phyloP scores from a whole-genome alignment of 2,329 filamentous ascomycete species.

The Cercospora zeina region DNA sequence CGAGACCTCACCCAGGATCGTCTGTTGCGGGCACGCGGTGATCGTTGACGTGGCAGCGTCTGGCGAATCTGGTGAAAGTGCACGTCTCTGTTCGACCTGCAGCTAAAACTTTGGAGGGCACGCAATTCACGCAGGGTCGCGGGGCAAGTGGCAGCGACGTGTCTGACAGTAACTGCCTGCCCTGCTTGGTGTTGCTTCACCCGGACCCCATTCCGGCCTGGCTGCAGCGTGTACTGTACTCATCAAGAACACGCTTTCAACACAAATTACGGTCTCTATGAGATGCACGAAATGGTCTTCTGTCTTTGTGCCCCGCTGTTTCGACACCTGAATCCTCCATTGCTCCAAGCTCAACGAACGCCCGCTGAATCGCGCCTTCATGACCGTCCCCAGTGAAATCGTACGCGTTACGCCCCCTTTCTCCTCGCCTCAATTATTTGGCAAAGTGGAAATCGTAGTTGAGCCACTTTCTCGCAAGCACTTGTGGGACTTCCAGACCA shows the following conservation, averaged over 20 bases:
- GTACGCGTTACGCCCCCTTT: conserved; percentile 1
- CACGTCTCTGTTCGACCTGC: neutral
- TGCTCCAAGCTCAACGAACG: conserved; percentile 12
- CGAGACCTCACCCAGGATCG: conserved; percentile 4
- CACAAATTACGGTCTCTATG: neutral
- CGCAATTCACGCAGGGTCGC: neutral
- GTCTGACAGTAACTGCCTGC: neutral
- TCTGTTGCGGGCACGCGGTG: neutral
- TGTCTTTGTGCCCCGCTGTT: conserved; percentile 12
- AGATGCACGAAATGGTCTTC: neutral
- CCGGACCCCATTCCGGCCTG: neutral
- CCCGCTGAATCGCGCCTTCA: conserved; percentile 14
- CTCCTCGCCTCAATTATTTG: conserved; percentile 61
- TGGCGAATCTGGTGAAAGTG: neutral
- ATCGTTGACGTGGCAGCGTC: conserved; percentile 5
- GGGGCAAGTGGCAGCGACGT: neutral
- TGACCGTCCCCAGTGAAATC: conserved; percentile 6
- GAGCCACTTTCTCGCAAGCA: conserved; percentile 87
- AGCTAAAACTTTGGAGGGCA: conserved; percentile 6
- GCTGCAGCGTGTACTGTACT: neutral
- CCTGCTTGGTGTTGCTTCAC: conserved; percentile 1
- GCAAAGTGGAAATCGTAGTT: conserved; percentile 98
- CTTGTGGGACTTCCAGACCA: conserved; percentile 74
- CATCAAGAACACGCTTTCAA: neutral
- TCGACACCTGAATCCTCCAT: neutral